These are phyloP conservation scores for Asterophora lycoperdoides DNA, from an alignment of 768 basidiomycete species.

Conservation along the genomic window DNA sequence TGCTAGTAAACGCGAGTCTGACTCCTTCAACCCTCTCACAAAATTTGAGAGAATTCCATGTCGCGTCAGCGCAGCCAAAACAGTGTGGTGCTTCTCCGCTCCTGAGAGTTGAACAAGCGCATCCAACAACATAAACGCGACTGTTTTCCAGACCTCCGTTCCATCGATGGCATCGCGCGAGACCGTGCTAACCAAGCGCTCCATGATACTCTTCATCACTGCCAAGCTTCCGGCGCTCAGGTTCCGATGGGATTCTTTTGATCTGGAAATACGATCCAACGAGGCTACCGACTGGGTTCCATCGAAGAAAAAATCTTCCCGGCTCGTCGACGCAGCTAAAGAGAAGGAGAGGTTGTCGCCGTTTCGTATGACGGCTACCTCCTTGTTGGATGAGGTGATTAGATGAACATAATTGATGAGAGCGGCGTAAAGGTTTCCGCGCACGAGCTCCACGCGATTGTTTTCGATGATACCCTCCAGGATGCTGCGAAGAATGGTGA, in stretches of 20 bases:
- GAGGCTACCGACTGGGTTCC: constrained; percentile 36
- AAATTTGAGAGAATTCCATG: constrained; percentile 82
- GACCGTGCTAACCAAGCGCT: constrained; percentile 66
- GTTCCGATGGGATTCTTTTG: constrained; percentile 26
- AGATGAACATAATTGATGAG: constrained; percentile 88
- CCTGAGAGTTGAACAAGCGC: constrained; percentile 71
- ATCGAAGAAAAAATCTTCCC: constrained; percentile 36
- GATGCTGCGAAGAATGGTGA: constrained; percentile 65
- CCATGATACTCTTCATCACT: constrained; percentile 63
- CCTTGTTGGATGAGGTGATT: constrained; percentile 36
- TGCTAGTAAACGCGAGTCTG: constrained; percentile 66
- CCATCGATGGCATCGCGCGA: constrained; percentile 94
- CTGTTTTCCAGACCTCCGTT: constrained; percentile 94
- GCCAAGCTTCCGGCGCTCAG: constrained; percentile 62
- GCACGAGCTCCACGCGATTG: constrained; percentile 77
- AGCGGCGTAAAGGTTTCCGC: constrained; percentile 92
- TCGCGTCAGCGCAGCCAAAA: constrained; percentile 55
- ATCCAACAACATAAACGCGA: constrained; percentile 89
- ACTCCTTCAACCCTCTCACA: constrained; percentile 79
- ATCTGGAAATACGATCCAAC: constrained; percentile 17
- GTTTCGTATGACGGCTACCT: neutral
- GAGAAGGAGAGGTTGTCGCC: constrained; percentile 21
- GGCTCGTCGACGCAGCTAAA: constrained; percentile 35
- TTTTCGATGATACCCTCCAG: constrained; percentile 73
- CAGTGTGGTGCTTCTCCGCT: constrained; percentile 60